Evolutionary conservation across 2,329 filamentous ascomycete species (phyloP).

Genomic region (Cladosporium sp.): DNA sequence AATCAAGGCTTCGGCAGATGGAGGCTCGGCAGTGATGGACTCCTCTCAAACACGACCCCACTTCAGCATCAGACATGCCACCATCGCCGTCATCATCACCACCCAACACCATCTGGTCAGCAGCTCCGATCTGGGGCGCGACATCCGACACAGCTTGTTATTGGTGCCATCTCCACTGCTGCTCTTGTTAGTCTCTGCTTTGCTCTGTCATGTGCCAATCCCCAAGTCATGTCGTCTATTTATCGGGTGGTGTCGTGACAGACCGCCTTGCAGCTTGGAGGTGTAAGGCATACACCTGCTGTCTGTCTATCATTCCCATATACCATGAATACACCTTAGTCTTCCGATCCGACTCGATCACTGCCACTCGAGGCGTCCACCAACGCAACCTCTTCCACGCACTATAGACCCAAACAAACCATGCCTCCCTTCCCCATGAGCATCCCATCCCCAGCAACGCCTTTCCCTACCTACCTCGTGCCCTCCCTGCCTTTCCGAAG

Average conservation of each 20-base stretch:
- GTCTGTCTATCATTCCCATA: background rate
- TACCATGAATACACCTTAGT: conserved; percentile 14
- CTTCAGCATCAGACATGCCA: background rate
- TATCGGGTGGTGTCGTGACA: background rate
- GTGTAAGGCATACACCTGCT: background rate
- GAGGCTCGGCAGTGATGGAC: background rate
- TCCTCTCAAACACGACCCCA: background rate
- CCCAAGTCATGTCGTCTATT: background rate
- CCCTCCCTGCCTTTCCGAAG: conserved; percentile 51
- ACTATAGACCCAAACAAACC: background rate
- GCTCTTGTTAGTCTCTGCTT: background rate
- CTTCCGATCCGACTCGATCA: background rate
- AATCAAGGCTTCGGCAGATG: background rate
- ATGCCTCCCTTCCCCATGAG: conserved; percentile 28
- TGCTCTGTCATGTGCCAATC: conserved; percentile 17
- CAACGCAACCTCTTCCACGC: background rate
- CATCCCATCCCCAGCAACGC: conserved; percentile 35
- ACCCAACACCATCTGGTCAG: background rate
- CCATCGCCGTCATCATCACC: background rate
- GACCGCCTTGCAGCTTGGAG: background rate
- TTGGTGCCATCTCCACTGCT: background rate
- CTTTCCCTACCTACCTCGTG: conserved; percentile 55
- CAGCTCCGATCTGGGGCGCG: background rate
- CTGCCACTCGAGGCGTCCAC: background rate
- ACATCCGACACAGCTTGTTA: conserved; percentile 1